These are phyloP conservation scores for Nicotiana knightiana DNA, from an alignment of 257 asterid species.

Conservation along the genomic window DNA sequence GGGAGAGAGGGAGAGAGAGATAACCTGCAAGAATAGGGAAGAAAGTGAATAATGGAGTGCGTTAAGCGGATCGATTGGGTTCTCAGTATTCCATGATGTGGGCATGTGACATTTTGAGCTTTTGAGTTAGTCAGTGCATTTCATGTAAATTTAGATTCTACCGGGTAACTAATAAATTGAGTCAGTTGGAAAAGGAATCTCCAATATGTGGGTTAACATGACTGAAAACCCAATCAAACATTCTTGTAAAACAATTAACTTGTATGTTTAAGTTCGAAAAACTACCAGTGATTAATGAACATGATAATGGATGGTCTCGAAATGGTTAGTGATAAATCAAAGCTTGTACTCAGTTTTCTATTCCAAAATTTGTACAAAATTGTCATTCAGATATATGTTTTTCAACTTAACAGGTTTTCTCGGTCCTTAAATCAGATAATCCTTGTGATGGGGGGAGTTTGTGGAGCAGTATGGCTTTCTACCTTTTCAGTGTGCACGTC, in stretches of 20 bases:
- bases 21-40: neutral
- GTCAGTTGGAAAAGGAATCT: neutral
- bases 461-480: slow-evolving; percentile 71
- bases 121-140: neutral
- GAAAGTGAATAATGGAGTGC: neutral
- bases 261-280: neutral
- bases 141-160: neutral
- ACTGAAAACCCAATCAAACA: neutral
- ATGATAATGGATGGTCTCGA: neutral
- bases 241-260: neutral
- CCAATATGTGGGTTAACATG: neutral
- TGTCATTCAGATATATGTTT: neutral
- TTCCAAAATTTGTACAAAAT: neutral
- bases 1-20: neutral
- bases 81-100: neutral
- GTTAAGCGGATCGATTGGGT: neutral
- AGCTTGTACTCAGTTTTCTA: neutral
- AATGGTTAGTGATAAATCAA: neutral
- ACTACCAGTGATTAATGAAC: neutral
- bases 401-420: slow-evolving; percentile 52
- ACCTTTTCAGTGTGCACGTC: slow-evolving; percentile 67
- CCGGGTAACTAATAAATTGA: neutral
- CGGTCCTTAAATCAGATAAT: slow-evolving; percentile 49
- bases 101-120: neutral
- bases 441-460: slow-evolving; percentile 46